Evolutionary conservation across 495 filamentous ascomycete genomes (phyloP).

Genomic region (Aspergillus homomorphus): DNA sequence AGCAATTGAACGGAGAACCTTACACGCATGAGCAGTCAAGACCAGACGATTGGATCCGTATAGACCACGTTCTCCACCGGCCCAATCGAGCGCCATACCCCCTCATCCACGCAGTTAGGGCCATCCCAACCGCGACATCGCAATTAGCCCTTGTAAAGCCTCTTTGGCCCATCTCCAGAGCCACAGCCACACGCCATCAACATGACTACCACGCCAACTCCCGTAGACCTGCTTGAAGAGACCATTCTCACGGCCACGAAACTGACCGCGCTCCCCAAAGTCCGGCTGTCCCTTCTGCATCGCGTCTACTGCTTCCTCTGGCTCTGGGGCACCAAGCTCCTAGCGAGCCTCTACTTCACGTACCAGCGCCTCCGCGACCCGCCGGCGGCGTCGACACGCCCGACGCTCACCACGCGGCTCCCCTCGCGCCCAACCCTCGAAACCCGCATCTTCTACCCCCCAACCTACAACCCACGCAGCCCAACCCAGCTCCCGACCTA

Average conservation of each 20-base stretch:
- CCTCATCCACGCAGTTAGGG: no score
- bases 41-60: no score
- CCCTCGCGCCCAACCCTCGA: slow-evolving; percentile 27
- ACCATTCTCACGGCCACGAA: no score
- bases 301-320: slow-evolving; percentile 25
- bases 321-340: slow-evolving; percentile 21
- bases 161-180: no score
- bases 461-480: slow-evolving; percentile 22
- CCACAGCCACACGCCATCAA: no score
- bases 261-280: slow-evolving; percentile 23
- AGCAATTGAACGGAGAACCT: no score
- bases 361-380: slow-evolving; percentile 13
- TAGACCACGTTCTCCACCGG: no score
- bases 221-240: no score
- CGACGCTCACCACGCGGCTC: slow-evolving; percentile 34
- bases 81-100: no score
- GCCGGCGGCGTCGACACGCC: slow-evolving; percentile 13
- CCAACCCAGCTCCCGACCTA: slow-evolving; percentile 29
- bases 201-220: no score
- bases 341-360: slow-evolving; percentile 19
- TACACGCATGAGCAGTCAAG: no score
- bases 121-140: not conserved
- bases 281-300: slow-evolving; percentile 17
- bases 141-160: no score
- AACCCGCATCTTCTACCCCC: slow-evolving; percentile 35